These are phyloP conservation scores for Pleurotus platypus DNA, from an alignment of 768 basidiomycete species.

Conservation along the genomic window DNA sequence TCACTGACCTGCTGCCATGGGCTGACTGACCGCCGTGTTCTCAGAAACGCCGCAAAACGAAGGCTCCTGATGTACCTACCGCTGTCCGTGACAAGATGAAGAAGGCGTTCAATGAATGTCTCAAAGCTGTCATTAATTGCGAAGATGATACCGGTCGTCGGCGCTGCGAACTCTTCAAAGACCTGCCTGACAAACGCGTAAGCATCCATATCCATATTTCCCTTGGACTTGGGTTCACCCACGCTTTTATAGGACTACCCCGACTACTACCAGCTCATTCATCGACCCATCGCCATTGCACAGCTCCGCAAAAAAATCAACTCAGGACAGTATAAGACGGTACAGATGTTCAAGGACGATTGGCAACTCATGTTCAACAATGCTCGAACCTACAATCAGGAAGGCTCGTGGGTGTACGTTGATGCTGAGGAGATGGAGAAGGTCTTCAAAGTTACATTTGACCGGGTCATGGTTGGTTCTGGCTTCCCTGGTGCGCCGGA, in stretches of 20 bases:
- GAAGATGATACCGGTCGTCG: conserved; percentile 73
- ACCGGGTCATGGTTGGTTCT: conserved; percentile 58
- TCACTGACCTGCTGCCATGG: conserved; percentile 8
- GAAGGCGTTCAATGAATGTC: conserved; percentile 74
- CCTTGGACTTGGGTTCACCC: conserved; percentile 11
- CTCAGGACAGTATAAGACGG: conserved; percentile 66
- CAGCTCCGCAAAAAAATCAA: conserved; percentile 77
- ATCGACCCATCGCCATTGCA: conserved; percentile 82
- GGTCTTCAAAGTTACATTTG: conserved; percentile 72
- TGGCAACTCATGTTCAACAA: conserved; percentile 93
- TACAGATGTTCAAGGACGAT: conserved; percentile 70
- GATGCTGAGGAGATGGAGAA: conserved; percentile 95
- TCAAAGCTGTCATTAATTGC: conserved; percentile 68
- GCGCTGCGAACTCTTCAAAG: conserved; percentile 84
- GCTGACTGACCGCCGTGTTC: background rate
- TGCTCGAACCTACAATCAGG: conserved; percentile 90
- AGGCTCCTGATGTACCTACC: conserved; percentile 51
- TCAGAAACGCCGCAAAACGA: conserved; percentile 86
- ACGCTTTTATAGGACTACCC: conserved; percentile 66
- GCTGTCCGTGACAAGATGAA: conserved; percentile 75
- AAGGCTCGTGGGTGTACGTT: conserved; percentile 92
- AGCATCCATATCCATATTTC: conserved; percentile 15
- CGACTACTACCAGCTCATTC: conserved; percentile 90
- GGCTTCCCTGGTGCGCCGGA: conserved; percentile 72
- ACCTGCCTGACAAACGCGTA: conserved; percentile 78